A percentile compares a stretch with the other conserved stretches of the same genome.
Evolutionary conservation across 352 stramenopile genomes (phyloP).

Genomic region (Peronosclerospora sorghi): DNA sequence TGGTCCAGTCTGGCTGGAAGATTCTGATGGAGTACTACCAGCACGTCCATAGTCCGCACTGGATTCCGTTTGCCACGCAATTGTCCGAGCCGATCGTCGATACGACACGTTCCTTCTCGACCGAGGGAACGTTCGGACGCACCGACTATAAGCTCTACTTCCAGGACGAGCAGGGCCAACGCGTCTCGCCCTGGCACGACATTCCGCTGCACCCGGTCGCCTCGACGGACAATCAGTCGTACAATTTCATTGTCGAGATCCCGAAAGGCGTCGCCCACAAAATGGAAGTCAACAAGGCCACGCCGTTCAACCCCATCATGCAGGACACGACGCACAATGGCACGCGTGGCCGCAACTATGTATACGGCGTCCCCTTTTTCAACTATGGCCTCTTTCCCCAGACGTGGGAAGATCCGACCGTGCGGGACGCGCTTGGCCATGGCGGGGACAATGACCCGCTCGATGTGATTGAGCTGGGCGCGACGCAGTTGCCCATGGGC

Average conservation of each 20-base stretch:
- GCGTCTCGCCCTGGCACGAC: conserved; percentile 97
- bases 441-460: conserved; percentile 97
- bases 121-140: conserved; percentile 52
- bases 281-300: conserved; percentile 97
- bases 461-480: conserved; percentile 98
- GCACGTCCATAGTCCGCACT: conserved; percentile 84
- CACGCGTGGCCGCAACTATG: conserved; percentile 90
- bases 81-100: conserved; percentile 44
- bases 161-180: conserved; percentile 50
- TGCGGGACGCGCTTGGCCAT: conserved; percentile 78
- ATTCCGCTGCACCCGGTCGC: conserved; percentile 77
- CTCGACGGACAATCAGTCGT: conserved; percentile 39
- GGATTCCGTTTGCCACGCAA: conserved; percentile 71
- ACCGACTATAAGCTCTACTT: conserved; percentile 72
- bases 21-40: conserved; percentile 98
- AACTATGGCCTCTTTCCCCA: conserved; percentile 98
- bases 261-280: conserved; percentile 95
- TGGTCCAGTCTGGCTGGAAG: conserved; percentile 96
- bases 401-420: conserved; percentile 96
- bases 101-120: conserved; percentile 33
- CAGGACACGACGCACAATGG: conserved; percentile 97
- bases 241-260: conserved; percentile 99
- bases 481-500: conserved; percentile 86
- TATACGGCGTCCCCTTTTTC: conserved; percentile 96
- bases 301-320: conserved; percentile 94